Base-by-base conservation (phyloP, 495 filamentous ascomycete species). In the Cairneyella variabilis region DNA sequence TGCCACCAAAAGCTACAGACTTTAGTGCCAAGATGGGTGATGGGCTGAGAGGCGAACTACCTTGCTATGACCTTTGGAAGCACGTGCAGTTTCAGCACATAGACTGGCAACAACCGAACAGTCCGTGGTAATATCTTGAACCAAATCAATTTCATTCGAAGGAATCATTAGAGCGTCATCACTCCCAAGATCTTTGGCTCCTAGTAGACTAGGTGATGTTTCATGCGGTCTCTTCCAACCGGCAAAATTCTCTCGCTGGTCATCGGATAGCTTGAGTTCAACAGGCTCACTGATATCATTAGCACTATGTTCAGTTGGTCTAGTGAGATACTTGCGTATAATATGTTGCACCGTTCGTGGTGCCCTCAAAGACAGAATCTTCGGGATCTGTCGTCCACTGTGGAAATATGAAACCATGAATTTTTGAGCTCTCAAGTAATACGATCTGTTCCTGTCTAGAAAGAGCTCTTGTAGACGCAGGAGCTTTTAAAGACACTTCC, bases 71-170 rank as follows among this genome's bases (percentile, higher is more conserved):
- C 84, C 84, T 21, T 76, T 78, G 58, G 81, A 80, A 23, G 74
- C 70, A 59, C 85, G 77, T n/a, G 84, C 77, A 36, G 84, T 83
- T 8, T 76, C 83, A 43, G 92, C 90, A 63, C 91, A 97, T 10
- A 99, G 78, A 69, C 92, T 96, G 4, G 95, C 93, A 36, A 99
- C 91, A 5, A 99, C 91, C 4, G 93, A 97, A 61, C 93, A 99
- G 61, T 99, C 93, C 2, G 91, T 91, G 17, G 92, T 85, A 36
- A 95, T 77, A 65, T 97, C 93, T 69, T 99, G 93, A 4, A 95
- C 89, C 11, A 99, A 75, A 65, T 97, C 95, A 45, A 83, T 77
- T 32, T 75, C 74, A 1, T 69, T 60, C 3, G 63, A 62, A 1
- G 77, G 69, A 21, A 64, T 57, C 83, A 90, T 90, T 12, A 77